Percentiles rank a stretch among this genome's conserved stretches.
Evolutionary conservation across 371 early-diverging fungal genomes (phyloP).

Genomic region (Rhizopus stolonifer): DNA sequence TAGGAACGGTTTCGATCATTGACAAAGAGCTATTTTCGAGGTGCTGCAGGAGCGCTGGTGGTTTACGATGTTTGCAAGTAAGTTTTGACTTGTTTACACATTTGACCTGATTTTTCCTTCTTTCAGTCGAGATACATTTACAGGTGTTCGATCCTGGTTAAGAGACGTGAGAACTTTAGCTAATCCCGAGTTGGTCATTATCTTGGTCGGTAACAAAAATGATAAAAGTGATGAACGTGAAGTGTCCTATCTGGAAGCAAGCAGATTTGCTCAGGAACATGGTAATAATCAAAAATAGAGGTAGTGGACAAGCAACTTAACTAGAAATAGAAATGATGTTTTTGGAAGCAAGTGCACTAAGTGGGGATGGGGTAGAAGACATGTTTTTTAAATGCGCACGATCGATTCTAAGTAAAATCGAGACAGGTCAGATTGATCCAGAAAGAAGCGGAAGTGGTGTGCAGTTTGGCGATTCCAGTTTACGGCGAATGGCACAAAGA

Average conservation of each 20-base stretch:
- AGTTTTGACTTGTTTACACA: too few relatives aligned
- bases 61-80: slow-evolving; percentile 72
- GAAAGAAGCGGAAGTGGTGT: slow-evolving; percentile 64
- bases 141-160: slow-evolving; percentile 61
- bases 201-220: slow-evolving; percentile 74
- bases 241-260: slow-evolving; percentile 67
- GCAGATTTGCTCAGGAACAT: slow-evolving; percentile 69
- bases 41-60: slow-evolving; percentile 69
- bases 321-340: slow-evolving; percentile 55
- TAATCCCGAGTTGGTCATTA: slow-evolving; percentile 66
- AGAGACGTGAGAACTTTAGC: slow-evolving; percentile 63
- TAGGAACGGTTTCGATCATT: slow-evolving; percentile 83
- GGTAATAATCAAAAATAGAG: slow-evolving; percentile 27
- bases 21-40: slow-evolving; percentile 72
- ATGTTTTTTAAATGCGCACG: slow-evolving; percentile 63
- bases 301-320: neutral
- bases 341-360: slow-evolving; percentile 62
- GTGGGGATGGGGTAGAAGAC: slow-evolving; percentile 63
- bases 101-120: too few relatives aligned
- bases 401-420: slow-evolving; percentile 61
- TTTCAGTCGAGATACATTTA: slow-evolving; percentile 63
- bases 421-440: slow-evolving; percentile 66
- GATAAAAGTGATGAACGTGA: slow-evolving; percentile 61
- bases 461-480: slow-evolving; percentile 62
- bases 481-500: slow-evolving; percentile 62